These are phyloP conservation scores for Kitagawia praeruptora DNA, from an alignment of 129 eudicot species.

Conservation along the genomic window DNA sequence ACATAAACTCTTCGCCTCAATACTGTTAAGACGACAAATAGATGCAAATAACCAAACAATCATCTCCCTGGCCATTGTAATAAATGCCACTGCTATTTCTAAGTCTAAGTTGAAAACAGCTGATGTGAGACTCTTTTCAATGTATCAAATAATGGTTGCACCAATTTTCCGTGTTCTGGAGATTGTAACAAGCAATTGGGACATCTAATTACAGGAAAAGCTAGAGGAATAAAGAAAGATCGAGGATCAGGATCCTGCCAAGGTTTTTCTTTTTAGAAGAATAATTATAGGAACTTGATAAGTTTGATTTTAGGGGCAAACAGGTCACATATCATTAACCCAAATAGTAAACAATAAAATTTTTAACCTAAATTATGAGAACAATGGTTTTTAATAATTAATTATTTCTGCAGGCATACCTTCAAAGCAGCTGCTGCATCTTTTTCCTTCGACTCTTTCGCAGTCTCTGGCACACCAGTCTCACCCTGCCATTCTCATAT, in stretches of 20 bases:
- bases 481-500: constrained; percentile 61
- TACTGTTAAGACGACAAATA: too few species aligned
- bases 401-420: constrained; percentile 30
- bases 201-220: background rate
- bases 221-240: background rate
- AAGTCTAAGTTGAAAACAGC: background rate
- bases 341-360: background rate
- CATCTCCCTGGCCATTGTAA: too few species aligned
- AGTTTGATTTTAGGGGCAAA: background rate
- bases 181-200: background rate
- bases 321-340: background rate
- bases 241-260: background rate
- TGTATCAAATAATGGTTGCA: too few species aligned
- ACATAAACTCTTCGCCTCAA: background rate
- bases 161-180: background rate
- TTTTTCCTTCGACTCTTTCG: constrained; percentile 66
- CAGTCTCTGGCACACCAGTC: constrained; percentile 68
- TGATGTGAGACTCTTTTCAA: too few species aligned
- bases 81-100: too few species aligned
- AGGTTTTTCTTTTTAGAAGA: too few species aligned
- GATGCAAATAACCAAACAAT: too few species aligned
- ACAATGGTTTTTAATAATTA: background rate
- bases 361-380: background rate
- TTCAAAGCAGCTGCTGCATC: constrained; percentile 50
- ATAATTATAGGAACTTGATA: background rate